phyloP scores from a whole-genome alignment of 176 grass and related monocot species.

The Microstegium vimineum region DNA sequence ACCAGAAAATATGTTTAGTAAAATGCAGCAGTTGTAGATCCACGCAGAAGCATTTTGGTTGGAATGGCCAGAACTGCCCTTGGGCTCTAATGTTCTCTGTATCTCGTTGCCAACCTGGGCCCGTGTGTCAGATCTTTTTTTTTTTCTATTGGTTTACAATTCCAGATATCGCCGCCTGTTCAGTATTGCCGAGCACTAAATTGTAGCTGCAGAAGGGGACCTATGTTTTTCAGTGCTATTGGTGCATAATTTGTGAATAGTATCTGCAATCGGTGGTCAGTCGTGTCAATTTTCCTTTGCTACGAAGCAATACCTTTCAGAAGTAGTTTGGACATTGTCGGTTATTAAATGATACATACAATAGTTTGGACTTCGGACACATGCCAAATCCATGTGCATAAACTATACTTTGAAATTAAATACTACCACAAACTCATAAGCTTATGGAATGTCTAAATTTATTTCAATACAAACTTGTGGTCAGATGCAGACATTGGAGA shows the following conservation, averaged over 20 bases:
- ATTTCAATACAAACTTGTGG: too few species aligned
- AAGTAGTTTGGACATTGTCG: background rate
- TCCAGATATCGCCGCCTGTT: too few species aligned
- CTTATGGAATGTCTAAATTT: background rate
- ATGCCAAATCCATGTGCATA: background rate
- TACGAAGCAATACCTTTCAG: background rate
- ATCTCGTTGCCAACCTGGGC: too few species aligned
- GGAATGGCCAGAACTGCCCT: too few species aligned
- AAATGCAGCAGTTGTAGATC: too few species aligned
- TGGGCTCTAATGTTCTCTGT: too few species aligned
- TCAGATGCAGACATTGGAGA: background rate
- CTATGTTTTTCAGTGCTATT: background rate
- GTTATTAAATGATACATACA: background rate
- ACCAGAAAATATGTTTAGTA: too few species aligned
- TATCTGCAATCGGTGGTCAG: background rate
- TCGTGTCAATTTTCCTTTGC: background rate
- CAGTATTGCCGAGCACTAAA: too few species aligned
- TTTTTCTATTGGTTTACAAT: too few species aligned
- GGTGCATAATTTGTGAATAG: background rate
- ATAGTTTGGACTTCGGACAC: background rate
- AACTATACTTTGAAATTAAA: background rate
- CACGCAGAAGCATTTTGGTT: too few species aligned
- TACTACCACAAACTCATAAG: background rate
- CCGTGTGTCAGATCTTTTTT: too few species aligned
- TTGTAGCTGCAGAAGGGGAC: too few species aligned